Base-by-base conservation (phyloP, 257 asterid species). In the Nicotiana tomentosiformis region DNA sequence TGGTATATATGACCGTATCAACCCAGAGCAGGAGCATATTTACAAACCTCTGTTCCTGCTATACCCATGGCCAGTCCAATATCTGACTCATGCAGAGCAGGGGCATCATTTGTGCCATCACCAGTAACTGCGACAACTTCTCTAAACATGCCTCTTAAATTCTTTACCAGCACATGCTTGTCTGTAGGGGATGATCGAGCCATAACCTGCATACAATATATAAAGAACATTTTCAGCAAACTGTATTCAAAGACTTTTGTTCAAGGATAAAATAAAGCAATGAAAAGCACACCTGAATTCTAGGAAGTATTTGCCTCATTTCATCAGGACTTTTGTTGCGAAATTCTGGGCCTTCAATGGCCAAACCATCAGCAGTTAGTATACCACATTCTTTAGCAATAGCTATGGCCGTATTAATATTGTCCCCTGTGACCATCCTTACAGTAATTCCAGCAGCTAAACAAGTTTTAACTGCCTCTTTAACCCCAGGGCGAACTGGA, bases 361-460 rank as follows among this genome's bases (percentile, higher is more conserved):
- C 98, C 85, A 90, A 86, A 90, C 93, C 95, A 76, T 77, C 91
- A 55, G 88, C 96, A 60, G 85, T 83, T 46, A 96, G 95, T 76
- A 96, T 96, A 65, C 96, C 98, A 87, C 99, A 96, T 88, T 96
- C 99, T 87, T 68, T 91, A 62, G 99, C 99, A 90, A 96, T 96
- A 37, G 98, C 97, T 88, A 87, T 94, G 82, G 98, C 99, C 0
- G 99, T 96, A 83, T 94, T 87, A 32, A 96, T 89, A 89, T 96
- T 96, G 88, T 94, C 99, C 83, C 98, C 98, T 8, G 98, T 96
- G 84, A 96, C 89, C 99, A 96, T 96, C 39, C 99, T 94, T 57
- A 96, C 98, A 17, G 85, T 87, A 85, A 96, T 93, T 80, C 99
- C 99, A 11, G 99, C 99, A 61, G 87, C 93, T 64, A 92, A 86